Base-by-base conservation (phyloP, 805 yeast genomes). In the Metschnikowia bowlesiae region DNA sequence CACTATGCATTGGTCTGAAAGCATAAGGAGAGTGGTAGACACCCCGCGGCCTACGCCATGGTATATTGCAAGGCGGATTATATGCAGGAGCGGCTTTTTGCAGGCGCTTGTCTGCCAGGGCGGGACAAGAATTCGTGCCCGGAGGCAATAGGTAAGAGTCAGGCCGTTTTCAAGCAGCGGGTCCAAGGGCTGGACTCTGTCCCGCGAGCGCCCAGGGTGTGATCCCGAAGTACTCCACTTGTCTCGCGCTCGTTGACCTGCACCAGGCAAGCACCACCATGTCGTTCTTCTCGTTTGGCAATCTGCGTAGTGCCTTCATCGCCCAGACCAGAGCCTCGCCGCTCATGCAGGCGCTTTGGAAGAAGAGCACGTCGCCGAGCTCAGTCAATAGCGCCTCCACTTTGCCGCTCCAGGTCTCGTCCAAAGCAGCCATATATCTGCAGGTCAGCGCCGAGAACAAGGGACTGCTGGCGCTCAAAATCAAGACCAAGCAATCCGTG, bases 1-100 rank as follows among this genome's bases (percentile, higher is more conserved):
- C 8, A 80, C 57, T 8, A 89, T 74, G 49, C 90, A 47, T 30
- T 55, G 55, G 10, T 52, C 51, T n/a, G 39, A 35, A 36, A 44
- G 39, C 46, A 44, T 44, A 42, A 33, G 45, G 22, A 42, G 45
- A 42, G 22, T 33, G 9, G 45, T 33, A 22, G 33, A 33, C 9
- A 33, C 45, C 34, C 38, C 31, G 45, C 38, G 45, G 9, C 32
- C 34, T 39, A 39, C 7, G 30, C 28, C n/a, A 10, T 30, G 34
- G n/a, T 1, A 1, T n/a, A 2, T 10, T 32, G 18, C 18, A 29
- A n/a, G n/a, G 13, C 18, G n/a, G 18, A 18, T 26, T 38, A 26
- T 38, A 38, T 38, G 18, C 41, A 38, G 41, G 38, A 3, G 5
- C 7, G 11, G 32, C 4, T 1, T 10, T 30, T 10, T 5, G 1